Evolutionary conservation across 768 basidiomycete genomes (phyloP).

Genomic region (Cyclocybe aegerita): DNA sequence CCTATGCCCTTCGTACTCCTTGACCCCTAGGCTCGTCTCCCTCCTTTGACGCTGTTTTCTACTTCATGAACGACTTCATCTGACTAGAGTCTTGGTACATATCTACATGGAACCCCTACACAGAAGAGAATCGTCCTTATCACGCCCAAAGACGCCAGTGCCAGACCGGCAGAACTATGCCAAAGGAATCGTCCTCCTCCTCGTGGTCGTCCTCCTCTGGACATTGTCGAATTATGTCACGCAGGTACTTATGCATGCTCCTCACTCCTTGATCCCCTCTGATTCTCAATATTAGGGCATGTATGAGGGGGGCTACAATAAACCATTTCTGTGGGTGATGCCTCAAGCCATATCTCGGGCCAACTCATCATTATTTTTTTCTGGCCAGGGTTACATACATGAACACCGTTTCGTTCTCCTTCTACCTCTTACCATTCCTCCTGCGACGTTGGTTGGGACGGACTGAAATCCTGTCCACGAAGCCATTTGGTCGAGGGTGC

Average conservation of each 20-base stretch:
- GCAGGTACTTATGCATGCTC: constrained; percentile 46
- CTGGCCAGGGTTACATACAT: constrained; percentile 58
- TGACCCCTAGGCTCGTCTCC: too few species aligned
- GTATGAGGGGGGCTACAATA: constrained; percentile 69
- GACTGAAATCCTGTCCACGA: not conserved
- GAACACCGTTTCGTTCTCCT: constrained; percentile 82
- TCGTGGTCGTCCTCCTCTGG: constrained; percentile 85
- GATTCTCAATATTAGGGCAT: constrained; percentile 34
- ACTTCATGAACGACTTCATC: too few species aligned
- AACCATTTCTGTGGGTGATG: constrained; percentile 72
- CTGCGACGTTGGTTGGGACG: constrained; percentile 21
- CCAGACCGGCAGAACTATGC: constrained; percentile 35
- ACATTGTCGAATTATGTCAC: constrained; percentile 86
- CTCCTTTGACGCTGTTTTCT: too few species aligned
- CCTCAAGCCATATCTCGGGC: not conserved
- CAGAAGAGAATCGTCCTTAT: not conserved
- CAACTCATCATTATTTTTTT: not conserved
- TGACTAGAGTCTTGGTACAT: too few species aligned
- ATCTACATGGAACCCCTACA: constrained; percentile 5
- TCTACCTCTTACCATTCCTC: constrained; percentile 31
- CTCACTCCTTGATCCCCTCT: not conserved
- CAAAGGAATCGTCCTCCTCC: constrained; percentile 66
- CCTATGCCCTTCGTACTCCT: too few species aligned
- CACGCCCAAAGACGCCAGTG: not conserved
- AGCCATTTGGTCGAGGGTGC: not conserved